phyloP scores from a whole-genome alignment of 345 rosid species.

The Pistacia integerrima region DNA sequence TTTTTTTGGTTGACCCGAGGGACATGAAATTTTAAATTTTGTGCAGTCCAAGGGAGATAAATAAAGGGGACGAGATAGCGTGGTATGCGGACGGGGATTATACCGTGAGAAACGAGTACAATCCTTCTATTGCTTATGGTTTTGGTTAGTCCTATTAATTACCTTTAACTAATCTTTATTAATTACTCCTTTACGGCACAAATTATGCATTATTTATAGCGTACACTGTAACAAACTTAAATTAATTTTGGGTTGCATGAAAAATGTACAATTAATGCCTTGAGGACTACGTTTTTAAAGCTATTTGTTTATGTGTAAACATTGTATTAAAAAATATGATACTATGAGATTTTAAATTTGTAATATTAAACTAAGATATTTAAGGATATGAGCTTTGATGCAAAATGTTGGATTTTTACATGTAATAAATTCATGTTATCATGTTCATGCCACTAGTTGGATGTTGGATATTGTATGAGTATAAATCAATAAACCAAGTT shows the following conservation, averaged over 20 bases:
- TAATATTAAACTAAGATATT: no score
- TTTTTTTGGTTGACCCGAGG: not conserved
- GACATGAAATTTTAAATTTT: constrained; percentile 3
- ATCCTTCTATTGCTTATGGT: constrained; percentile 66
- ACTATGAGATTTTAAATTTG: no score
- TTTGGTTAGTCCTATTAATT: constrained; percentile 54
- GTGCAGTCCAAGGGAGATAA: constrained; percentile 66
- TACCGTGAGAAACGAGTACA: constrained; percentile 72
- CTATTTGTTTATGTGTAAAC: no score
- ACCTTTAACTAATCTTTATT: not conserved
- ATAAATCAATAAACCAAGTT: not conserved
- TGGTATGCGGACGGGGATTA: constrained; percentile 87
- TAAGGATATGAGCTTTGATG: no score
- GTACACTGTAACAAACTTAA: no score
- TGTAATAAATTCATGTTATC: no score
- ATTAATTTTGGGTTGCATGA: no score
- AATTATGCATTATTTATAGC: not conserved
- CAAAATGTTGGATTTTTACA: no score
- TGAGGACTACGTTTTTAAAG: no score
- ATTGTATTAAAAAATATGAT: no score
- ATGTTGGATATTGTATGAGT: not conserved
- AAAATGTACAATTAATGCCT: no score
- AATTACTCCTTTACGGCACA: not conserved
- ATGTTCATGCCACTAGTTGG: no score
- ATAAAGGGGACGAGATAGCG: constrained; percentile 78